Evolutionary conservation across 306 rosid genomes (phyloP).

Genomic region (Gastrolobium bilobum): DNA sequence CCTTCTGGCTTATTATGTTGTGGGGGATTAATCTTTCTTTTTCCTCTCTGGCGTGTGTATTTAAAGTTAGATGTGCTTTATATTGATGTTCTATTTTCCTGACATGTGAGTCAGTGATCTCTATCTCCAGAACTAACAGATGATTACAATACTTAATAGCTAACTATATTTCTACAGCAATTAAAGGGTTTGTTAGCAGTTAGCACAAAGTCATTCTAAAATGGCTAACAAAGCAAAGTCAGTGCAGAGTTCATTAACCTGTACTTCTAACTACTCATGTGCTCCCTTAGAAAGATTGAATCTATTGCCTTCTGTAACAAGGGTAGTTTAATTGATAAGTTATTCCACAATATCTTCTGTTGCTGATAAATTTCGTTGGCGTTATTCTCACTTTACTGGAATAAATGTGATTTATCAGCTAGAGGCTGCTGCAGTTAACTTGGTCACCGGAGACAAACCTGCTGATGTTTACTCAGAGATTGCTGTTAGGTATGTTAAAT

Average conservation of each 20-base stretch:
- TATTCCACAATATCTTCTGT: constrained; percentile 32
- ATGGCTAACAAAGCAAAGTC: background rate
- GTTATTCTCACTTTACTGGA: constrained; percentile 42
- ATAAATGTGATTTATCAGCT: constrained; percentile 57
- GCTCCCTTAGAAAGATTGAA: background rate
- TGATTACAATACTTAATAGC: constrained; percentile 7
- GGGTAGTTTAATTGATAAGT: background rate
- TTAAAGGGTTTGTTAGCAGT: background rate
- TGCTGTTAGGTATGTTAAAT: constrained; percentile 67
- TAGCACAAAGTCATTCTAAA: background rate
- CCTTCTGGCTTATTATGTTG: background rate
- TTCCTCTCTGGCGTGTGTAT: constrained; percentile 4
- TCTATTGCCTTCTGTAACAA: constrained; percentile 20
- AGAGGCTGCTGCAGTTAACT: constrained; percentile 94
- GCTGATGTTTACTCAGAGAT: constrained; percentile 91
- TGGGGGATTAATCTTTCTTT: background rate
- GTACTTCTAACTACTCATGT: background rate
- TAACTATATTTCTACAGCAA: background rate
- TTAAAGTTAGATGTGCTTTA: constrained; percentile 56
- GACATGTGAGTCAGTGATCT: background rate
- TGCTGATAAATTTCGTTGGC: constrained; percentile 36
- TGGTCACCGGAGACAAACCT: constrained; percentile 79
- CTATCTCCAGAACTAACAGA: background rate
- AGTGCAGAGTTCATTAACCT: constrained; percentile 3
- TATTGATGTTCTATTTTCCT: constrained; percentile 5